These are phyloP conservation scores for Candida rishiriensis DNA, from an alignment of 805 yeast genomes.

Conservation along the genomic window DNA sequence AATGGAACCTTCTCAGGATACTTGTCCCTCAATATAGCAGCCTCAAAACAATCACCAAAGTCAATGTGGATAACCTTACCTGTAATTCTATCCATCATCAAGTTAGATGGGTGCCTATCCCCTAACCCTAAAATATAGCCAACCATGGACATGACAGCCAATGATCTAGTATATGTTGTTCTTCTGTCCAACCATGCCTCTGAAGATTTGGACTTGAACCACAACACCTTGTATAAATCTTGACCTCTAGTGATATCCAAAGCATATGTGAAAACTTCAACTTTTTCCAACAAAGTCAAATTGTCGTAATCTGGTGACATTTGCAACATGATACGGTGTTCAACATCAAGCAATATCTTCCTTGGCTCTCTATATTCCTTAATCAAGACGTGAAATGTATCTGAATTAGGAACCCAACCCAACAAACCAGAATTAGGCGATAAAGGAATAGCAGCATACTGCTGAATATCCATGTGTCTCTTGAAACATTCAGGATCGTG, in stretches of 20 bases:
- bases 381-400: slow-evolving; percentile 90
- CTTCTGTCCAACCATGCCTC: slow-evolving; percentile 98
- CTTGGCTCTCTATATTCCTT: slow-evolving; percentile 90
- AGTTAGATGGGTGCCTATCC: slow-evolving; percentile 95
- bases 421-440: slow-evolving; percentile 95
- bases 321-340: slow-evolving; percentile 91
- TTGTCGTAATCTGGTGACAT: slow-evolving; percentile 97
- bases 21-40: slow-evolving; percentile 93
- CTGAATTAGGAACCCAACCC: slow-evolving; percentile 98
- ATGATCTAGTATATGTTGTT: slow-evolving; percentile 90
- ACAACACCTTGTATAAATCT: slow-evolving; percentile 88
- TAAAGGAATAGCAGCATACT: slow-evolving; percentile 88
- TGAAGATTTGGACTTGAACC: slow-evolving; percentile 94
- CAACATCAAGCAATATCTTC: slow-evolving; percentile 84
- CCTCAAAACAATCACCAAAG: slow-evolving; percentile 98
- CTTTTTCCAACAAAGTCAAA: slow-evolving; percentile 82
- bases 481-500: slow-evolving; percentile 95
- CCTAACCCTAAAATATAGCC: slow-evolving; percentile 97
- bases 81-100: slow-evolving; percentile 90
- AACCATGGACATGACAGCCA: slow-evolving; percentile 98
- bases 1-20: slow-evolving; percentile 98
- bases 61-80: slow-evolving; percentile 97
- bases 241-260: slow-evolving; percentile 94
- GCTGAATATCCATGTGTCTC: slow-evolving; percentile 89
- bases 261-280: slow-evolving; percentile 95